phyloP scores from a whole-genome alignment of 1,284 basidiomycete species.

The Leccinum holopus region DNA sequence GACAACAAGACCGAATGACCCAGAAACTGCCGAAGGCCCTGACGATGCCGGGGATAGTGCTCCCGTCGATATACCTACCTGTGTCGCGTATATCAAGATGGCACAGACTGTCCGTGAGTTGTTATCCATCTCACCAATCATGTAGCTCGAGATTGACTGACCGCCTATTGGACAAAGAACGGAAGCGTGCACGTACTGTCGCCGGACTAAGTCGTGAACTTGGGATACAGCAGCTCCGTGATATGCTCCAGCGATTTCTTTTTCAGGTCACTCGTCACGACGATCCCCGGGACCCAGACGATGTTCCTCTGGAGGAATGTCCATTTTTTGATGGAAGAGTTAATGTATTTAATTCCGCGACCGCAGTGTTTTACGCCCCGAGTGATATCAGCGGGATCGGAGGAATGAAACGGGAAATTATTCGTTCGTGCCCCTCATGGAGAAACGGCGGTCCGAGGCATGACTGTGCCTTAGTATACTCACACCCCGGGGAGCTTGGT shows the following conservation, averaged over 20 bases:
- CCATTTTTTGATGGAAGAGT: conserved; percentile 5
- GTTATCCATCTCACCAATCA: background rate
- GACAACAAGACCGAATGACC: background rate
- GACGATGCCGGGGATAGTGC: background rate
- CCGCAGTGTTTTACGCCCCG: conserved; percentile 3
- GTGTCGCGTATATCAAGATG: background rate
- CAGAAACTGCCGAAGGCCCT: background rate
- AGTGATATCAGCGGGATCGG: conserved; percentile 9
- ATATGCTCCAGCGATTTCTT: conserved; percentile 1
- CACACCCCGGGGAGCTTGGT: background rate
- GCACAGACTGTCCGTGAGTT: background rate
- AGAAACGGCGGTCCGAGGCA: background rate
- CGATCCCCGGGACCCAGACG: background rate
- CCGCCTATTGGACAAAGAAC: background rate
- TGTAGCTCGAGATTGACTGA: background rate
- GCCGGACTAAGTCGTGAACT: conserved; percentile 1
- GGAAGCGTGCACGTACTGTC: background rate
- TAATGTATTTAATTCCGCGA: conserved; percentile 6
- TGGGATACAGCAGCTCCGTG: background rate
- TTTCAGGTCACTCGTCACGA: conserved; percentile 6
- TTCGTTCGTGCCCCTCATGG: background rate
- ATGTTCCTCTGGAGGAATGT: conserved; percentile 5
- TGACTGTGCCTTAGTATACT: background rate
- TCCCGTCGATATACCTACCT: background rate
- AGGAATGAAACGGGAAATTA: conserved; percentile 6